Conservation (phyloP, 495 filamentous ascomycete species). For the Penicillium manginii region DNA sequence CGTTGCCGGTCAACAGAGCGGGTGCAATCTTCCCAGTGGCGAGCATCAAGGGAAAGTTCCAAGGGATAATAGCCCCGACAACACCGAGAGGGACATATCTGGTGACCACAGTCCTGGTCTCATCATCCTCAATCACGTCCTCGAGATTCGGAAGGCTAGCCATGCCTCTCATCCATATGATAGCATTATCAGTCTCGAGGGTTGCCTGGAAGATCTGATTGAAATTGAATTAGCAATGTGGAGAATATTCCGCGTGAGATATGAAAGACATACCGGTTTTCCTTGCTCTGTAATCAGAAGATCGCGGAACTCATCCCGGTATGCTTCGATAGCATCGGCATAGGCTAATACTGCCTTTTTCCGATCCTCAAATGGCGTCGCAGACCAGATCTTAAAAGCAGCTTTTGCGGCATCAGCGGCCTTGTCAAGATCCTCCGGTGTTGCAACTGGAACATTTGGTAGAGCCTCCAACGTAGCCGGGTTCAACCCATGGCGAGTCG, state of each 20-base stretch:
- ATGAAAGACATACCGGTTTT: constrained; percentile 37
- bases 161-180: constrained; percentile 5
- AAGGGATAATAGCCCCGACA: constrained; percentile 54
- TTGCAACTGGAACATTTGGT: constrained; percentile 57
- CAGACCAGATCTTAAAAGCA: constrained; percentile 52
- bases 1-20: constrained; percentile 1
- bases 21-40: constrained; percentile 54
- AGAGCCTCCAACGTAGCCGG: constrained; percentile 17
- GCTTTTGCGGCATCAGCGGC: constrained; percentile 46
- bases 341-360: constrained; percentile 53
- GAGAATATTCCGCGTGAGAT: neutral
- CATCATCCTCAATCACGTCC: constrained; percentile 7
- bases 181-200: neutral
- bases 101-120: neutral
- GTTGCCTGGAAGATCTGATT: too few species aligned
- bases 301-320: constrained; percentile 47
- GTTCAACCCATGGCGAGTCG: neutral
- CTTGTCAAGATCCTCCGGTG: constrained; percentile 52
- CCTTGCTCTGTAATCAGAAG: constrained; percentile 52
- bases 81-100: constrained; percentile 49
- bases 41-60: constrained; percentile 63
- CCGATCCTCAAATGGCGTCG: constrained; percentile 48
- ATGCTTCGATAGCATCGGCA: constrained; percentile 40
- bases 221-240: neutral
- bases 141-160: constrained; percentile 4